Conservation (phyloP, 306 rosid genomes). For the Prunus fruticosa region DNA sequence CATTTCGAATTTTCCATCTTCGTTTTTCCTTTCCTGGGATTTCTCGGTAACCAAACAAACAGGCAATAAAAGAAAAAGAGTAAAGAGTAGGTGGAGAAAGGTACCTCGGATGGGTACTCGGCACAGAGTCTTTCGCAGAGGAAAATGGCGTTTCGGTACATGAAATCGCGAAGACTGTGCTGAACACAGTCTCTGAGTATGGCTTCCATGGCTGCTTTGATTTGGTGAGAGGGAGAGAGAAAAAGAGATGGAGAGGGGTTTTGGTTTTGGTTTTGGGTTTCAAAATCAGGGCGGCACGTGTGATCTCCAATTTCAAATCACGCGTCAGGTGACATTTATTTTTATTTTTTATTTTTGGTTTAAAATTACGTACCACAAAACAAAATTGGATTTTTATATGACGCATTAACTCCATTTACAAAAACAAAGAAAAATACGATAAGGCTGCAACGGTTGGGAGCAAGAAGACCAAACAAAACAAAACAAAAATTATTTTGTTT, state of each 20-base stretch:
- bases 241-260: background rate
- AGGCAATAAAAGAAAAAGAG: background rate
- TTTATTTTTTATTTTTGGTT: background rate
- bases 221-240: background rate
- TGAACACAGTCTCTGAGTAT: slow-evolving; percentile 67
- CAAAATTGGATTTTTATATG: background rate
- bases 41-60: slow-evolving; percentile 19
- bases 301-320: slow-evolving; percentile 30
- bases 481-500: no score
- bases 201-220: slow-evolving; percentile 67
- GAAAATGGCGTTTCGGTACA: slow-evolving; percentile 84
- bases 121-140: slow-evolving; percentile 91
- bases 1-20: background rate
- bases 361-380: background rate
- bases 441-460: background rate
- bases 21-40: background rate
- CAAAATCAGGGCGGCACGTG: slow-evolving; percentile 53
- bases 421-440: background rate
- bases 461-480: background rate
- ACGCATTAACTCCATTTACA: background rate
- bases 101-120: slow-evolving; percentile 75
- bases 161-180: slow-evolving; percentile 79
- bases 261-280: slow-evolving; percentile 34
- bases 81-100: background rate
- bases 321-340: slow-evolving; percentile 40